Base-by-base conservation (phyloP, 2,329 filamentous ascomycete species). In the Intubia oerlemansii region DNA sequence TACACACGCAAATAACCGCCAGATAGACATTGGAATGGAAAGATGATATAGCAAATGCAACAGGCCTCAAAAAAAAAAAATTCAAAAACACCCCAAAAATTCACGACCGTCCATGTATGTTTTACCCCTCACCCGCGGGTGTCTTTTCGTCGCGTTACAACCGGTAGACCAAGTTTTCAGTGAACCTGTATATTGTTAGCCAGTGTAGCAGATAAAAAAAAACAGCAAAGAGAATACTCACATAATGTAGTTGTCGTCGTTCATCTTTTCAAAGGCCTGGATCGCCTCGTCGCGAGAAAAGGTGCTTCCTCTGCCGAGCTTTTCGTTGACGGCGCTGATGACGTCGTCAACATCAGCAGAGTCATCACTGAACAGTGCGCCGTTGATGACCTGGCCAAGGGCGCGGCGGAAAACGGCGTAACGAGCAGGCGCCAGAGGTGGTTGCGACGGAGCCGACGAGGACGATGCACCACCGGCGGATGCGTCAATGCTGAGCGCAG, bases 171-270 rank as follows among this genome's bases (percentile, higher is more conserved):
- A 71, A 54, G 28, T 74, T 63, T 24, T 71, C 72, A 8, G 19
- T 21, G 8, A 21, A 21, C n/a, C n/a, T n/a, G n/a, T n/a, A n/a
- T n/a, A n/a, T n/a, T n/a, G n/a, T n/a, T n/a, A n/a, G n/a, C n/a
- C n/a, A n/a, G n/a, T n/a, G n/a, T n/a, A n/a, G n/a, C n/a, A n/a
- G n/a, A n/a, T n/a, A n/a, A n/a, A n/a, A n/a, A n/a, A n/a, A n/a
- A n/a, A n/a, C n/a, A n/a, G n/a, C n/a, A n/a, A n/a, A n/a, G n/a
- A n/a, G n/a, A n/a, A n/a, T n/a, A n/a, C n/a, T n/a, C n/a, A 85
- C 84, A 98, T 98, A 45, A 98, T 72, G 56, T 85, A 73, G 49
- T 93, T 93, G 41, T 63, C 59, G 38, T 78, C 71, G 42, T 80
- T 74, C 67, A 98, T 72, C 45, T 64, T 70, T 49, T 68, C 67